phyloP scores from a whole-genome alignment of 1,284 basidiomycete genomes.

The Irpex sp. region DNA sequence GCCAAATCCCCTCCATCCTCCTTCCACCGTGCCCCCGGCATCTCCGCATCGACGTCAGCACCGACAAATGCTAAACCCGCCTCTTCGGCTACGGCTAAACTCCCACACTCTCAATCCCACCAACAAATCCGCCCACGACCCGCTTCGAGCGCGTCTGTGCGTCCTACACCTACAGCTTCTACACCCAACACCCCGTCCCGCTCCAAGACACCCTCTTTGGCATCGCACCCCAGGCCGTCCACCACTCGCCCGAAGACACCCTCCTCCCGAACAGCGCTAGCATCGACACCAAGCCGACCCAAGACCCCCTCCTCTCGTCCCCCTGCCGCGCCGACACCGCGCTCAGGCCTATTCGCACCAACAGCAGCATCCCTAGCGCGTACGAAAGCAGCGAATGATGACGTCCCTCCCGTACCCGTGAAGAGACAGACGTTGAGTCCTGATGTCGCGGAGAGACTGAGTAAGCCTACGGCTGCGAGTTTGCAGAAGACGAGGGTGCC shows the following conservation, averaged over 20 bases:
- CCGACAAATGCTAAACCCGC: slow-evolving; percentile 11
- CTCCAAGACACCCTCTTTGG: slow-evolving; percentile 24
- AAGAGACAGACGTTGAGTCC: slow-evolving; percentile 47
- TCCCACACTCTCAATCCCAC: slow-evolving; percentile 17
- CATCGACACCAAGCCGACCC: slow-evolving; percentile 24
- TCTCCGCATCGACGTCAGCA: slow-evolving; percentile 19
- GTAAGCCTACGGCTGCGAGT: slow-evolving; percentile 74
- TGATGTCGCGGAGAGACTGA: slow-evolving; percentile 54
- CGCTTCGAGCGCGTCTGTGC: slow-evolving; percentile 20
- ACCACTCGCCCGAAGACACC: slow-evolving; percentile 35
- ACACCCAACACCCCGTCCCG: slow-evolving; percentile 34
- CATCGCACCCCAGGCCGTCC: slow-evolving; percentile 20
- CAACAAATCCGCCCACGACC: slow-evolving; percentile 18
- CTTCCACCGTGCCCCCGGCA: slow-evolving; percentile 17
- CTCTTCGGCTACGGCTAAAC: slow-evolving; percentile 1
- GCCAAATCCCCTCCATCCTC: slow-evolving; percentile 27
- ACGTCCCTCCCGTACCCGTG: slow-evolving; percentile 38
- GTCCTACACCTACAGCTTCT: slow-evolving; percentile 17
- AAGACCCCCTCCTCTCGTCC: slow-evolving; percentile 30
- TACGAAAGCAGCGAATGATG: slow-evolving; percentile 46
- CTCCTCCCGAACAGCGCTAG: too few species aligned
- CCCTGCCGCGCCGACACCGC: slow-evolving; percentile 33
- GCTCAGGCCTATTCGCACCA: slow-evolving; percentile 61
- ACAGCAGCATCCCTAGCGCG: slow-evolving; percentile 75
- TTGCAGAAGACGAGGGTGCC: slow-evolving; percentile 45